Conservation (phyloP, 441 rosid genomes). For the Adansonia rubrostipa region DNA sequence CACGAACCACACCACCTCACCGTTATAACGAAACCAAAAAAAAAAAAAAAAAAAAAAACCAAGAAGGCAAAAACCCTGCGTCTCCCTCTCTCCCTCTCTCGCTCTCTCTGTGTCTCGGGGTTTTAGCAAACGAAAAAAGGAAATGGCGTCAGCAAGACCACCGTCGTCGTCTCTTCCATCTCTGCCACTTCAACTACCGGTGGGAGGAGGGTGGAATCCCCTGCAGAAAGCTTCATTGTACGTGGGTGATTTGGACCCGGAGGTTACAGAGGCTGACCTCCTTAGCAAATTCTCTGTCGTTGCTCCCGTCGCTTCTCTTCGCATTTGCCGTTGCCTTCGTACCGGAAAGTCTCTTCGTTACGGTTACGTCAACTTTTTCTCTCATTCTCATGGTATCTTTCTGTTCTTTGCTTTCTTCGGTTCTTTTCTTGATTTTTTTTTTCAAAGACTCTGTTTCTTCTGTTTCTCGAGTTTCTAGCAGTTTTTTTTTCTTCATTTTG, state of each 20-base stretch:
- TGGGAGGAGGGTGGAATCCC: background rate
- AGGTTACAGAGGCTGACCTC: constrained; percentile 47
- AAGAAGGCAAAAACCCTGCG: background rate
- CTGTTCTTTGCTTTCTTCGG: background rate
- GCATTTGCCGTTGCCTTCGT: constrained; percentile 46
- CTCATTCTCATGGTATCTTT: constrained; percentile 39
- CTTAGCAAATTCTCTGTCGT: constrained; percentile 27
- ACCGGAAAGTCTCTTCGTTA: constrained; percentile 52
- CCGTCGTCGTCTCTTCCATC: constrained; percentile 1
- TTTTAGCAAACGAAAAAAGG: constrained; percentile 10
- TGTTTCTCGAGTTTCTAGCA: background rate
- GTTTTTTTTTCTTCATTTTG: background rate
- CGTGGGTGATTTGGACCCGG: constrained; percentile 58
- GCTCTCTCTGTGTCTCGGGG: constrained; percentile 7
- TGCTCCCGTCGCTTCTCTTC: constrained; percentile 38
- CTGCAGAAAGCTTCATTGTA: constrained; percentile 39
- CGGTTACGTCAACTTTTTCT: constrained; percentile 53
- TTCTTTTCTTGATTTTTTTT: background rate
- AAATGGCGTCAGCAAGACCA: constrained; percentile 11
- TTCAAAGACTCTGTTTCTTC: too few species aligned
- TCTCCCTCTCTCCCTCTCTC: background rate
- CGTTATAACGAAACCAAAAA: constrained; percentile 14
- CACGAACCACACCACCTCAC: background rate
- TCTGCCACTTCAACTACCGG: background rate
- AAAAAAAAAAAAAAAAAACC: background rate